Evolutionary conservation across 116 monocot species (phyloP).

Genomic region (Papilionanthe hybrid): DNA sequence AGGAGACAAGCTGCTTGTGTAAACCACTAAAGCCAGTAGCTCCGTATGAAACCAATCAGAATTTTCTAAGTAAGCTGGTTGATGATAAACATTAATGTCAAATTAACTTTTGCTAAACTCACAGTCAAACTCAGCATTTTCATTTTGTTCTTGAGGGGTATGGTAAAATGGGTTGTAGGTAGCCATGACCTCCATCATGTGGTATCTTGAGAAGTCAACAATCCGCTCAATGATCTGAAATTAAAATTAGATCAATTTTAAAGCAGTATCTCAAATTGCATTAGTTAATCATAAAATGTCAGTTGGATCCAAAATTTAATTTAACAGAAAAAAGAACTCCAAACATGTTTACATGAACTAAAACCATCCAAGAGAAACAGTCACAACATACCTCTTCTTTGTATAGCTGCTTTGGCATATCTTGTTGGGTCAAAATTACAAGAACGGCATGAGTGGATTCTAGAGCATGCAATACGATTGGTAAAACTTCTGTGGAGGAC

Average conservation of each 20-base stretch:
- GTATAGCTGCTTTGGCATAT: conserved; percentile 98
- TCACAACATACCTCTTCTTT: conserved; percentile 80
- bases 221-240: conserved; percentile 89
- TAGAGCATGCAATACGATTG: conserved; percentile 62
- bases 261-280: conserved; percentile 3
- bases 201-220: conserved; percentile 86
- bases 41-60: background rate
- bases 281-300: background rate
- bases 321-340: background rate
- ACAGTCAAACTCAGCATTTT: conserved; percentile 69
- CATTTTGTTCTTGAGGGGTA: conserved; percentile 56
- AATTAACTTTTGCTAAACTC: conserved; percentile 9
- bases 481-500: conserved; percentile 54
- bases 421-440: conserved; percentile 76
- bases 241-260: conserved; percentile 17
- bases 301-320: background rate
- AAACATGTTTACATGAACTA: background rate
- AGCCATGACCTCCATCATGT: conserved; percentile 73
- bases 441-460: conserved; percentile 82
- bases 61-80: background rate
- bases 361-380: background rate
- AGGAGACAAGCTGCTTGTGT: too few species aligned
- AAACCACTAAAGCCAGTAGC: background rate
- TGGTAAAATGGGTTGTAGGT: conserved; percentile 67
- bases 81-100: background rate